A percentile compares a stretch with the other conserved stretches of the same genome.
These are phyloP conservation scores for Tetrapisispora namnaoensis DNA, from an alignment of 805 yeast species.

Conservation along the genomic window DNA sequence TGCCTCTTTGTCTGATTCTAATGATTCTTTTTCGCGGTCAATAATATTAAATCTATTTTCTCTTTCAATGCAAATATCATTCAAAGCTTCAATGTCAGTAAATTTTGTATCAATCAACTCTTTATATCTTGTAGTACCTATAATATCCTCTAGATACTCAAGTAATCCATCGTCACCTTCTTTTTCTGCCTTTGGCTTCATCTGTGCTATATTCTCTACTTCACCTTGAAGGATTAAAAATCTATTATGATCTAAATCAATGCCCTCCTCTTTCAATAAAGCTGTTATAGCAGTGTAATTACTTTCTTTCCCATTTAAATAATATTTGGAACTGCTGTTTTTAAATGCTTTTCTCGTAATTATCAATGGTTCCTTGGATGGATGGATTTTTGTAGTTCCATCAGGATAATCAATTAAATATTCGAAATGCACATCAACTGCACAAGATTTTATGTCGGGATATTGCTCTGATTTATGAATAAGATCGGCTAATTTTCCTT, in stretches of 20 bases:
- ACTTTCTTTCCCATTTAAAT: slow-evolving; percentile 58
- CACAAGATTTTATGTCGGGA: slow-evolving; percentile 61
- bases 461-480: slow-evolving; percentile 81
- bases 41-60: slow-evolving; percentile 72
- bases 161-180: slow-evolving; percentile 88
- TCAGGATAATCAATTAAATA: slow-evolving; percentile 57
- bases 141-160: slow-evolving; percentile 92
- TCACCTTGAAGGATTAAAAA: slow-evolving; percentile 95
- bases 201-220: slow-evolving; percentile 95
- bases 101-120: slow-evolving; percentile 57
- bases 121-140: slow-evolving; percentile 86
- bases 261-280: slow-evolving; percentile 68
- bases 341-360: slow-evolving; percentile 72
- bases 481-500: slow-evolving; percentile 81
- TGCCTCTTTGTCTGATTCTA: slow-evolving; percentile 54
- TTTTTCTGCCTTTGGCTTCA: slow-evolving; percentile 93
- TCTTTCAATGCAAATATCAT: slow-evolving; percentile 73
- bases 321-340: slow-evolving; percentile 71
- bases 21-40: slow-evolving; percentile 56
- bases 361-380: slow-evolving; percentile 48
- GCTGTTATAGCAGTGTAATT: slow-evolving; percentile 70
- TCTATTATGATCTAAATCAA: slow-evolving; percentile 90
- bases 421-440: slow-evolving; percentile 83
- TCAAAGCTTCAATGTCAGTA: slow-evolving; percentile 56
- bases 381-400: slow-evolving; percentile 37